Evolutionary conservation across 2,329 filamentous ascomycete genomes (phyloP).

Genomic region (Fusarium equiseti): DNA sequence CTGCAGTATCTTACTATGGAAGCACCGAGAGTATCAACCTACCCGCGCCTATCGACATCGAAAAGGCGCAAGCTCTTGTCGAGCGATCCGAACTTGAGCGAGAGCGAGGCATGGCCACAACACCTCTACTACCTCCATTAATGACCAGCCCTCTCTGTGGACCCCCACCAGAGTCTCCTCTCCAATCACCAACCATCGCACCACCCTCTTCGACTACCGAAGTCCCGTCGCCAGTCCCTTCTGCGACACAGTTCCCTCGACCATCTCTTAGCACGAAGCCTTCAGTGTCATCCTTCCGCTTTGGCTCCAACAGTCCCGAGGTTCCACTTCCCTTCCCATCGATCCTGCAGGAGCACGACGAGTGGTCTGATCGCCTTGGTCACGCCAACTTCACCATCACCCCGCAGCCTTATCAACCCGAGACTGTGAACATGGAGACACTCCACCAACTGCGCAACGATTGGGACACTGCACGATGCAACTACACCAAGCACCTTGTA

Average conservation of each 20-base stretch:
- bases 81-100: slow-evolving; percentile 65
- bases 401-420: slow-evolving; percentile 82
- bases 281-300: slow-evolving; percentile 79
- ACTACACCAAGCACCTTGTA: slow-evolving; percentile 90
- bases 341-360: slow-evolving; percentile 77
- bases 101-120: slow-evolving; percentile 75
- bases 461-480: slow-evolving; percentile 85
- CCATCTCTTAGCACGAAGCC: slow-evolving; percentile 82
- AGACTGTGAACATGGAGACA: slow-evolving; percentile 67
- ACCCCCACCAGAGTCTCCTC: slow-evolving; percentile 77
- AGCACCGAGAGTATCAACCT: slow-evolving; percentile 66
- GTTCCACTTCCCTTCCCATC: slow-evolving; percentile 69
- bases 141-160: slow-evolving; percentile 70
- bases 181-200: slow-evolving; percentile 84
- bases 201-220: slow-evolving; percentile 62
- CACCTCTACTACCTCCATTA: slow-evolving; percentile 86
- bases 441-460: slow-evolving; percentile 76
- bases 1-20: slow-evolving; percentile 73
- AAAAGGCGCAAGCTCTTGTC: slow-evolving; percentile 46
- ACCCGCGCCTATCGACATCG: slow-evolving; percentile 59
- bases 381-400: slow-evolving; percentile 94
- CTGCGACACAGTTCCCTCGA: slow-evolving; percentile 60
- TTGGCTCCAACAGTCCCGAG: slow-evolving; percentile 71
- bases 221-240: slow-evolving; percentile 54
- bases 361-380: slow-evolving; percentile 86